These are phyloP conservation scores for Aphanomyces stellatus DNA, from an alignment of 352 stramenopile species.

Conservation along the genomic window DNA sequence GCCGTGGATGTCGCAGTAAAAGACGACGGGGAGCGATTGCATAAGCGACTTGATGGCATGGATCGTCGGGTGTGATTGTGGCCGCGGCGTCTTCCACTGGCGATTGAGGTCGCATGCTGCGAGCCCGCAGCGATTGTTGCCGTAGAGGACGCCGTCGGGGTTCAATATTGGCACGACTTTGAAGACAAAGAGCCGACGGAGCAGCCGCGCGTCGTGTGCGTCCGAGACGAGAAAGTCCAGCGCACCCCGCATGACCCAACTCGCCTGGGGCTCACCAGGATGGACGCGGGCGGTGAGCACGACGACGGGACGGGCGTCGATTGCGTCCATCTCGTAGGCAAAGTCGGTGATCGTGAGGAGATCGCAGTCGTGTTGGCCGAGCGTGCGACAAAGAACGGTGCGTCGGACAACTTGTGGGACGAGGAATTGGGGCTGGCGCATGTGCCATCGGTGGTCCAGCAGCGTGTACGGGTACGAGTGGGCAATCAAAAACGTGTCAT, in stretches of 20 bases:
- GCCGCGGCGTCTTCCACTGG: slow-evolving; percentile 73
- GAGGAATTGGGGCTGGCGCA: slow-evolving; percentile 31
- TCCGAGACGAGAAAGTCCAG: slow-evolving; percentile 85
- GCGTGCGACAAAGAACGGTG: slow-evolving; percentile 45
- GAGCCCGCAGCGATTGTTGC: slow-evolving; percentile 87
- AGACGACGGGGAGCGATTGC: slow-evolving; percentile 47
- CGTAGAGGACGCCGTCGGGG: slow-evolving; percentile 88
- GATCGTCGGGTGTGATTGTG: slow-evolving; percentile 79
- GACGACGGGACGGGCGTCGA: slow-evolving; percentile 23
- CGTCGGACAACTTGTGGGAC: slow-evolving; percentile 31
- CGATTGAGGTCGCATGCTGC: slow-evolving; percentile 82
- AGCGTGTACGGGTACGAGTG: slow-evolving; percentile 91
- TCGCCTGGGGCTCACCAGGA: slow-evolving; percentile 85
- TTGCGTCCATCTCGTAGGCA: slow-evolving; percentile 7
- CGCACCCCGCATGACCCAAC: slow-evolving; percentile 91
- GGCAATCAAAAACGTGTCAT: slow-evolving; percentile 84
- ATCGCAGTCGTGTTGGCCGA: slow-evolving; percentile 51
- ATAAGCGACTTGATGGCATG: slow-evolving; percentile 80
- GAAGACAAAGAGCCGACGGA: slow-evolving; percentile 88
- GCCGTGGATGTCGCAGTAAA: slow-evolving; percentile 90
- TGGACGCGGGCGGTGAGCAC: slow-evolving; percentile 85
- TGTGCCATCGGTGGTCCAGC: slow-evolving; percentile 60
- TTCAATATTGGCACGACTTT: slow-evolving; percentile 92
- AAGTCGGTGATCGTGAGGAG: slow-evolving; percentile 56
- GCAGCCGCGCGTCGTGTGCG: slow-evolving; percentile 39